These are phyloP conservation scores for Aureobasidium pullulans DNA, from an alignment of 2,329 filamentous ascomycete species.

Conservation along the genomic window DNA sequence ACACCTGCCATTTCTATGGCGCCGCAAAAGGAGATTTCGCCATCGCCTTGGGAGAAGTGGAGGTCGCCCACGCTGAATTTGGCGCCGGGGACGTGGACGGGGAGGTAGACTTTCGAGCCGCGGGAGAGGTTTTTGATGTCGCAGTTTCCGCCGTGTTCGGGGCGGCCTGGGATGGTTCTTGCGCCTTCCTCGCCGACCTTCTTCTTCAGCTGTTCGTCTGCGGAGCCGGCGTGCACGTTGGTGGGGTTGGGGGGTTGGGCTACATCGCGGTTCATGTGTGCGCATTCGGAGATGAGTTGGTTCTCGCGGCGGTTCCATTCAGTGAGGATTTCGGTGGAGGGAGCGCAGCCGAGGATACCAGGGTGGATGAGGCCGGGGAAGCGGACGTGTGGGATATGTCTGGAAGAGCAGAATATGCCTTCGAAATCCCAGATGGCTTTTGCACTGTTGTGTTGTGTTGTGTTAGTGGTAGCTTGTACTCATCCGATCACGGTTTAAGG, in stretches of 20 bases:
- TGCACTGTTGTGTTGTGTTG: constrained; percentile 41
- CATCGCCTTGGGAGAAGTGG: constrained; percentile 82
- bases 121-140: constrained; percentile 82
- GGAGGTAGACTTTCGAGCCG: constrained; percentile 76
- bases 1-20: constrained; percentile 92
- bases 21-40: constrained; percentile 68
- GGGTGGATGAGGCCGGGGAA: constrained; percentile 89
- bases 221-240: constrained; percentile 67
- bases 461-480: constrained; percentile 13
- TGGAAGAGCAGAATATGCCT: constrained; percentile 72
- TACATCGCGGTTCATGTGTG: constrained; percentile 61
- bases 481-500: constrained; percentile 13
- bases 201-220: constrained; percentile 49
- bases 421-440: constrained; percentile 74
- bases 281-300: constrained; percentile 64
- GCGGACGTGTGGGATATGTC: constrained; percentile 79
- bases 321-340: constrained; percentile 66
- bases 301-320: constrained; percentile 80
- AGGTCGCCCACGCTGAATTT: constrained; percentile 88
- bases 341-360: constrained; percentile 83
- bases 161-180: constrained; percentile 73
- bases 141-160: constrained; percentile 79
- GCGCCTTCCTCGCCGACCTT: constrained; percentile 73
- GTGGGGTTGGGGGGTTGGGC: constrained; percentile 66
- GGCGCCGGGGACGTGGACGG: constrained; percentile 77